These are phyloP conservation scores for Pistacia vera DNA, from an alignment of 345 rosid species.

Conservation along the genomic window DNA sequence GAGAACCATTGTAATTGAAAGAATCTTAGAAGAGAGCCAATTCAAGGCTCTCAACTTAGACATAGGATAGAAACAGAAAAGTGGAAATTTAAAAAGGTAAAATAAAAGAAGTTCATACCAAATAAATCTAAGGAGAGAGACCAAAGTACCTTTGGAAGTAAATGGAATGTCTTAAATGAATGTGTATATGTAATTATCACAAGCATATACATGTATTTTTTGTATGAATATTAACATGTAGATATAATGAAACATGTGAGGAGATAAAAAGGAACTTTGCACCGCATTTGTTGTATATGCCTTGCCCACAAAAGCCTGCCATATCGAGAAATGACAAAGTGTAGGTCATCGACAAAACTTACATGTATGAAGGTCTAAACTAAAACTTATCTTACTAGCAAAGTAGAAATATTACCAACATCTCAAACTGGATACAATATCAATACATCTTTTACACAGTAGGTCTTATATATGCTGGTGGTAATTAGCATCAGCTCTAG, in stretches of 20 bases:
- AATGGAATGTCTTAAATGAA: neutral
- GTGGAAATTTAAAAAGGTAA: neutral
- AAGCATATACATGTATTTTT: neutral
- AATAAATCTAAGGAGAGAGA: neutral
- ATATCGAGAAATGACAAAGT: neutral
- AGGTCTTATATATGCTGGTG: neutral
- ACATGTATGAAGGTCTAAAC: neutral
- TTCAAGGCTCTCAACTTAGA: neutral
- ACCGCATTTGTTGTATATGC: neutral
- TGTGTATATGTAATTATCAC: too few species aligned
- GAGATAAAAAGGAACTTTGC: neutral
- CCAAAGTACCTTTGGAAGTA: neutral
- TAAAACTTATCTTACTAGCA: neutral
- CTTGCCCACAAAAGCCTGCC: neutral
- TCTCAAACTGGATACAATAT: neutral
- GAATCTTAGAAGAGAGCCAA: neutral
- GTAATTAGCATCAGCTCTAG: neutral
- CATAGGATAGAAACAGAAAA: neutral
- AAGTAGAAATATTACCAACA: neutral
- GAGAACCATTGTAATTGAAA: neutral
- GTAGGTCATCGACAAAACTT: neutral
- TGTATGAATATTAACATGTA: neutral
- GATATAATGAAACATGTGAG: neutral
- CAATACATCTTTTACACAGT: neutral
- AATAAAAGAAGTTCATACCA: neutral